Base-by-base conservation (phyloP, 2,329 filamentous ascomycete species). In the Colletotrichum noveboracense region DNA sequence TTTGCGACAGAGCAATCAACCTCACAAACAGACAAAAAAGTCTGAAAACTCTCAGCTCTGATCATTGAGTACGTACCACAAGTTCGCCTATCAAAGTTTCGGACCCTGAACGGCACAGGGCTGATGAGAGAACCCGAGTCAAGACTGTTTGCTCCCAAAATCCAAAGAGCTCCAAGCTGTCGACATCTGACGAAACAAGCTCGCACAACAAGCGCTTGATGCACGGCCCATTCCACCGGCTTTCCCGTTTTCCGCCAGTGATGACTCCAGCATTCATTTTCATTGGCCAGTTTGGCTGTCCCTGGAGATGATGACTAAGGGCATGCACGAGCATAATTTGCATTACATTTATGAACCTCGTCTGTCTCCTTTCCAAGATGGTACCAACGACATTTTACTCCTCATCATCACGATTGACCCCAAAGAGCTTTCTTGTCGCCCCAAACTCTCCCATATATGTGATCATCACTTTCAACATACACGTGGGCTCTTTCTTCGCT, bases 101-200 rank as follows among this genome's bases (percentile, higher is more conserved):
- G 55, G 72, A 26, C 62, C 55, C 32, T 66, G 32, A 64, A 56
- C 26, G 32, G 67, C 60, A 36, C 60, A 30, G 34, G 66, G 48
- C 30, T 70, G 66, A 43, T 24, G 43, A 52, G 21, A 52, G 24
- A 62, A 60, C 8, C 21, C 8, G 38, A 61, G 26, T 36, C 48
- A 58, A 64, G 36, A 32, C 14, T 43, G 34, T 16, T 14, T 26
- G 13, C 34, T 21, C 36, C 21, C 28, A 38, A 38, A 26, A 16
- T 62, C 43, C 43, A 52, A 13, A 52, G 43, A 52, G 43, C 43
- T 52, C 43, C 43, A 13, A 56, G 30, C 13, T 52, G 34, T 61
- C 48, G 36, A 71, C 67, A 66, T 66, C 67, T 61, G 67, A 74
- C 67, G 61, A 74, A 71, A 66, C 67, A 74, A 71, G 71, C 71